Evolutionary conservation across 345 rosid species (phyloP).

Genomic region (Lumnitzera racemosa): DNA sequence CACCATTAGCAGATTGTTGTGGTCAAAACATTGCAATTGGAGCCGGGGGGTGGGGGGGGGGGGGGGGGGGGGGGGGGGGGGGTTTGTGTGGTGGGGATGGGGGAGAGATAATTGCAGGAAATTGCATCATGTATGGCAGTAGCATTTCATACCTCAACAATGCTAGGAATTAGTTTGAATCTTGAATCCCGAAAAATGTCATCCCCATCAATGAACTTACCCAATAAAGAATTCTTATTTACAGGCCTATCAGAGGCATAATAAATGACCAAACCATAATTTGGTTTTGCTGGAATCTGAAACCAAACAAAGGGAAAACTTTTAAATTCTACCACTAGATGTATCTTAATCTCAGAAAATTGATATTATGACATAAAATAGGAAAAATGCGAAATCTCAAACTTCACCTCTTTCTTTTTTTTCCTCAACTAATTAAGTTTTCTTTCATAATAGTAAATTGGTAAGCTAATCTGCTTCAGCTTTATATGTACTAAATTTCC

Average conservation of each 20-base stretch:
- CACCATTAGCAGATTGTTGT: slow-evolving; percentile 6
- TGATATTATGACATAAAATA: no score
- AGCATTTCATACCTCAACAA: slow-evolving; percentile 54
- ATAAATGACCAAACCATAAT: slow-evolving; percentile 84
- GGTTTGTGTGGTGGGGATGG: no score
- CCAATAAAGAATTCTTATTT: slow-evolving; percentile 60
- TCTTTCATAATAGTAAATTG: no score
- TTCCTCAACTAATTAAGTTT: no score
- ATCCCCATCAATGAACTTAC: slow-evolving; percentile 75
- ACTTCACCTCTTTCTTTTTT: no score
- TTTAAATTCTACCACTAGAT: slow-evolving; percentile 1
- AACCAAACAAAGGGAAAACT: slow-evolving; percentile 8
- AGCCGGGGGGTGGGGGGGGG: no score
- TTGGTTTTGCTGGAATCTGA: slow-evolving; percentile 93
- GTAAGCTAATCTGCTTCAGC: no score
- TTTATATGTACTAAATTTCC: no score
- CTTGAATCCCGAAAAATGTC: slow-evolving; percentile 79
- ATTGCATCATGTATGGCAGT: neutral
- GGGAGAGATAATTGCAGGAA: neutral
- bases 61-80: no score
- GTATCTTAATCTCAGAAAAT: neutral
- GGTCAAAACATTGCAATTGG: neutral
- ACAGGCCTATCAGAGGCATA: slow-evolving; percentile 87
- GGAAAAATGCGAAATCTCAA: no score
- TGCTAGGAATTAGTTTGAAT: slow-evolving; percentile 90